Percentiles rank a stretch among this genome's conserved stretches.
These are phyloP conservation scores for Medicago ruthenica DNA, from an alignment of 306 rosid genomes.

Conservation along the genomic window DNA sequence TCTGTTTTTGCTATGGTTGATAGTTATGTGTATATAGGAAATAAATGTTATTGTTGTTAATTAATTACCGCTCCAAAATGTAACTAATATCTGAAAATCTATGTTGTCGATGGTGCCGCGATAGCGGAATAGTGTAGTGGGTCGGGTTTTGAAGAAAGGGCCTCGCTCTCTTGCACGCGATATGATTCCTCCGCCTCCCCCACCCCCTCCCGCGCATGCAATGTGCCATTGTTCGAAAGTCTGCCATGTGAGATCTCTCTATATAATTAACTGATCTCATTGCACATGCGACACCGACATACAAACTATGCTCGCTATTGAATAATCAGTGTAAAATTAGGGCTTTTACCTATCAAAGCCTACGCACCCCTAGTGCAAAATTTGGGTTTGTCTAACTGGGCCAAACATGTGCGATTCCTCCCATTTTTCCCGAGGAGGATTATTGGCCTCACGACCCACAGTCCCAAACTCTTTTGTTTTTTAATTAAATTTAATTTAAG, in stretches of 20 bases:
- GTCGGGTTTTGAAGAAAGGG: too few relatives aligned
- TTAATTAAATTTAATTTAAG: too few relatives aligned
- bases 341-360: neutral
- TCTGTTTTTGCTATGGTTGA: conserved; percentile 19
- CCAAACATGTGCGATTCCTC: neutral
- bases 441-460: neutral
- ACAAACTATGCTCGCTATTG: neutral
- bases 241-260: neutral
- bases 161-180: too few relatives aligned
- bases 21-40: conserved; percentile 20
- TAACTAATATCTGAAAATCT: neutral
- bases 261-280: neutral
- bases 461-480: neutral
- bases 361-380: neutral
- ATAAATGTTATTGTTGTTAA: conserved; percentile 7
- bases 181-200: too few relatives aligned
- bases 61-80: neutral
- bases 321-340: neutral
- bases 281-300: neutral
- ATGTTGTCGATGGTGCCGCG: neutral
- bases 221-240: too few relatives aligned
- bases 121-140: neutral
- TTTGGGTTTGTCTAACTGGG: neutral
- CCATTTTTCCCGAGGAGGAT: neutral
- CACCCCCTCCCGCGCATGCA: too few relatives aligned